Percentiles rank a stretch among this genome's conserved stretches.
Conservation (phyloP, 257 asterid species). For the Leptodermis oblonga region DNA sequence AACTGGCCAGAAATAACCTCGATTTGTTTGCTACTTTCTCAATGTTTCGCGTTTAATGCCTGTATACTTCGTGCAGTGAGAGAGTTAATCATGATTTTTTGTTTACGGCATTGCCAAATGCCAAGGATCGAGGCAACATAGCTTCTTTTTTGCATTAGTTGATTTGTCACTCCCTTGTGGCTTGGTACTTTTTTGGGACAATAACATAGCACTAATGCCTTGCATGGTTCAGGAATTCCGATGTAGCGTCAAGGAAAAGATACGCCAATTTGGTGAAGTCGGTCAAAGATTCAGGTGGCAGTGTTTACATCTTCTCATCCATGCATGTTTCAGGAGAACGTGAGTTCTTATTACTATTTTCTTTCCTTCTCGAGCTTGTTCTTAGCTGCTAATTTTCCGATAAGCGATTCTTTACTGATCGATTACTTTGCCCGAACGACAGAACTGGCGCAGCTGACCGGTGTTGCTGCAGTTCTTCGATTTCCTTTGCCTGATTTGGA, state of each 20-base stretch:
- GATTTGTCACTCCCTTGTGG: neutral
- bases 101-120: no score
- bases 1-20: neutral
- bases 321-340: conserved; percentile 99
- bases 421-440: conserved; percentile 17
- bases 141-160: neutral
- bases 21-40: neutral
- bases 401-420: neutral
- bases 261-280: conserved; percentile 75
- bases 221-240: conserved; percentile 57
- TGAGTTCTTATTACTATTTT: conserved; percentile 40
- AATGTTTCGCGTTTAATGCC: neutral
- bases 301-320: conserved; percentile 77
- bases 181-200: neutral
- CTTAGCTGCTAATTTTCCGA: neutral
- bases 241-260: conserved; percentile 59
- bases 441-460: conserved; percentile 83
- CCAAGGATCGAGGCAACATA: no score
- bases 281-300: conserved; percentile 80
- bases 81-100: neutral
- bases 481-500: conserved; percentile 94
- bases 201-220: neutral
- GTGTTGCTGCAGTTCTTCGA: conserved; percentile 89
- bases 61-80: neutral
- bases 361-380: neutral